Evolutionary conservation across 306 rosid genomes (phyloP).

Genomic region (Phaseolus lunatus): DNA sequence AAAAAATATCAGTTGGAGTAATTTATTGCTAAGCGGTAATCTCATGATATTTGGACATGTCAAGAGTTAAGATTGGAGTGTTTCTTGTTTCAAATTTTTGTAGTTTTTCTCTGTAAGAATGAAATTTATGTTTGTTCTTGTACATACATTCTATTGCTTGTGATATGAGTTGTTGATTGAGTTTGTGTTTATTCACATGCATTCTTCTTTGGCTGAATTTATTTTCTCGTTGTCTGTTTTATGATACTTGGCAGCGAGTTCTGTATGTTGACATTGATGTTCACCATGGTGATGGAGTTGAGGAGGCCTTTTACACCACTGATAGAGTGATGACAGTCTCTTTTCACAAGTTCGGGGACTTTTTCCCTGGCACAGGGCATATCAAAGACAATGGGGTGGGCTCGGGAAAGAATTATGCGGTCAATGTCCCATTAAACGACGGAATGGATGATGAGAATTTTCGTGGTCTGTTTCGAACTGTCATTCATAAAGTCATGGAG

Average conservation of each 20-base stretch:
- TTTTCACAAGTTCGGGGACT: constrained; percentile 90
- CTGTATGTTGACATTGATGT: constrained; percentile 86
- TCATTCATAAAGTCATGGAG: constrained; percentile 85
- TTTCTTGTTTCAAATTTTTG: background rate
- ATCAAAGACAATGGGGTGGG: constrained; percentile 74
- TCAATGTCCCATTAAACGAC: constrained; percentile 84
- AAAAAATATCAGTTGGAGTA: background rate
- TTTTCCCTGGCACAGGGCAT: constrained; percentile 95
- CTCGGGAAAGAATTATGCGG: constrained; percentile 78
- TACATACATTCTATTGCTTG: background rate
- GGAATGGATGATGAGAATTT: constrained; percentile 89
- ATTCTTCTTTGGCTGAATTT: background rate
- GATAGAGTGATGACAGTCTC: constrained; percentile 95
- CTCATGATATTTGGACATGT: constrained; percentile 16
- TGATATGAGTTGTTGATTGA: background rate
- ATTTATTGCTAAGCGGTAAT: constrained; percentile 13
- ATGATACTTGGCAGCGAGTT: constrained; percentile 70
- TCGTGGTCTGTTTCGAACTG: constrained; percentile 73
- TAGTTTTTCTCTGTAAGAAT: constrained; percentile 4
- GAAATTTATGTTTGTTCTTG: background rate
- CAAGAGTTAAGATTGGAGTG: constrained; percentile 1
- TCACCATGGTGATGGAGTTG: constrained; percentile 98
- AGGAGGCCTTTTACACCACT: constrained; percentile 96
- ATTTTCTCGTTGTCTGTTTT: constrained; percentile 39
- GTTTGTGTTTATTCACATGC: background rate